Conservation (phyloP, 2,329 filamentous ascomycete species). For the Botrytis cinerea region DNA sequence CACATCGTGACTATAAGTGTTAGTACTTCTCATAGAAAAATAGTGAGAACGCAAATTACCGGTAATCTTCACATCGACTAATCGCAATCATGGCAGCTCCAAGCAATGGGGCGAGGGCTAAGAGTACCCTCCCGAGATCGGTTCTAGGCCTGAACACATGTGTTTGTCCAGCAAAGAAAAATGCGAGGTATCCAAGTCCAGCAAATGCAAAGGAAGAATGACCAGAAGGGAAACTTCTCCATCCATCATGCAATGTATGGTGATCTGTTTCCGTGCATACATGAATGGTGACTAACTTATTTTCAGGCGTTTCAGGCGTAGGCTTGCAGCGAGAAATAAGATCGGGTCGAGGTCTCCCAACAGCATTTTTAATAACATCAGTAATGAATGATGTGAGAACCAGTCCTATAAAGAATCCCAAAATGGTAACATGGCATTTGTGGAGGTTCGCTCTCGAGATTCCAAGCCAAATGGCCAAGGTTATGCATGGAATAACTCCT, state of each 20-base stretch:
- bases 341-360: constrained; percentile 75
- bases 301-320: constrained; percentile 47
- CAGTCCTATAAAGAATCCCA: constrained; percentile 77
- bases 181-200: constrained; percentile 72
- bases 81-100: constrained; percentile 69
- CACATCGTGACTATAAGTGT: constrained; percentile 56
- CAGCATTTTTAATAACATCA: constrained; percentile 82
- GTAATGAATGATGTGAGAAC: constrained; percentile 81
- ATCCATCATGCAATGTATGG: constrained; percentile 76
- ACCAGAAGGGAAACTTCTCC: constrained; percentile 80
- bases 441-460: constrained; percentile 64
- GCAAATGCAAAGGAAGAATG: constrained; percentile 79
- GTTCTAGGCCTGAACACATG: constrained; percentile 51
- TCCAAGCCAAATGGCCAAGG: constrained; percentile 67
- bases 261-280: constrained; percentile 73
- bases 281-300: constrained; percentile 61
- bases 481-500: constrained; percentile 66
- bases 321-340: constrained; percentile 87
- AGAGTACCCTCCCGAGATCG: constrained; percentile 57
- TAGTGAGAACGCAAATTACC: constrained; percentile 39
- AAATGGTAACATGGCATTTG: constrained; percentile 81
- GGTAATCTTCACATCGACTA: constrained; percentile 68
- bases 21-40: constrained; percentile 15
- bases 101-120: constrained; percentile 60
- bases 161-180: constrained; percentile 69